Percentiles rank a stretch among this genome's conserved stretches.
These are phyloP conservation scores for Mercurialis annua DNA, from an alignment of 345 rosid species.

Conservation along the genomic window DNA sequence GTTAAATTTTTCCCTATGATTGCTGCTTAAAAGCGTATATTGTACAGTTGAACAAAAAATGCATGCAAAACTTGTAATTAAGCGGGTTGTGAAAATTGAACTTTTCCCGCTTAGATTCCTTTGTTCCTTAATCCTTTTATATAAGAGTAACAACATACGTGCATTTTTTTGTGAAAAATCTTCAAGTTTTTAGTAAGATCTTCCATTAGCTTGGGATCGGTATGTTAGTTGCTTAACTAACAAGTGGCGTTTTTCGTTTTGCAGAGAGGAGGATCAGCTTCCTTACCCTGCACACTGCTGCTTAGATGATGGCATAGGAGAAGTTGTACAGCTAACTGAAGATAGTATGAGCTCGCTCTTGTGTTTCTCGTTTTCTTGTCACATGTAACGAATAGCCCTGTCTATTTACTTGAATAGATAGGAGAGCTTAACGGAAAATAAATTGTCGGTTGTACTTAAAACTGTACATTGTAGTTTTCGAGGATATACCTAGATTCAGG, in stretches of 20 bases:
- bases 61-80: not conserved
- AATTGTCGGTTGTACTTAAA: constrained; percentile 38
- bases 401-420: constrained; percentile 33
- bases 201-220: not conserved
- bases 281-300: constrained; percentile 44
- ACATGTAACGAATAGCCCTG: constrained; percentile 28
- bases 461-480: constrained; percentile 48
- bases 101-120: not conserved
- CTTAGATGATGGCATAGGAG: constrained; percentile 33
- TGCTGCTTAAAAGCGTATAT: not conserved
- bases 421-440: constrained; percentile 41
- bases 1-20: no score
- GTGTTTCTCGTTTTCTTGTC: constrained; percentile 11
- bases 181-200: not conserved
- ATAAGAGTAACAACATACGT: no score
- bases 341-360: constrained; percentile 40
- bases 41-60: not conserved
- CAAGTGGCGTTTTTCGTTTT: constrained; percentile 8
- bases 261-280: constrained; percentile 66
- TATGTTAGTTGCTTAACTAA: constrained; percentile 1
- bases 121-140: no score
- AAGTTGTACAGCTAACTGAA: constrained; percentile 68
- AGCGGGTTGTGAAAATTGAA: not conserved
- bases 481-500: constrained; percentile 47
- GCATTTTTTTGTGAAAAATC: not conserved